These are phyloP conservation scores for Sporodiniella umbellata DNA, from an alignment of 371 early-diverging fungal genomes.

Conservation along the genomic window DNA sequence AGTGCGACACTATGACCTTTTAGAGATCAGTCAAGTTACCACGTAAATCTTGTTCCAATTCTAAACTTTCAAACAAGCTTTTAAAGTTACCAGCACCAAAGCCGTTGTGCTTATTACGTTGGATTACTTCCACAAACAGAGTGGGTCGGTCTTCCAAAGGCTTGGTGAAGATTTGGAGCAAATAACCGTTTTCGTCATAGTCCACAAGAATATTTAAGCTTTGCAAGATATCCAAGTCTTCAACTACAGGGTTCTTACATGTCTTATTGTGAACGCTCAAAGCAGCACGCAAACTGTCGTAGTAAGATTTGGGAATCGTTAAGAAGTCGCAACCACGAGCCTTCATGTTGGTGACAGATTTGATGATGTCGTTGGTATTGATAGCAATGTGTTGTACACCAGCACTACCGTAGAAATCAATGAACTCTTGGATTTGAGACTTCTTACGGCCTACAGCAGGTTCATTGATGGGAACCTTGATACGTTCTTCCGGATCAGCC, in stretches of 20 bases:
- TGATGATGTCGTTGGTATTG: slow-evolving; percentile 83
- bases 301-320: slow-evolving; percentile 85
- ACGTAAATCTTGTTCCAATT: slow-evolving; percentile 89
- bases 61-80: slow-evolving; percentile 93
- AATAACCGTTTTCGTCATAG: slow-evolving; percentile 93
- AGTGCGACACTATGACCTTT: no score
- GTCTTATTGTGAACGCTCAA: slow-evolving; percentile 57
- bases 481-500: slow-evolving; percentile 87
- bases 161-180: slow-evolving; percentile 89
- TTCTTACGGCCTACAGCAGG: slow-evolving; percentile 94
- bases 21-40: slow-evolving; percentile 75
- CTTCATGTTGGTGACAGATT: slow-evolving; percentile 74
- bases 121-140: slow-evolving; percentile 94
- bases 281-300: slow-evolving; percentile 76
- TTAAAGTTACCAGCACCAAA: slow-evolving; percentile 99
- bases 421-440: slow-evolving; percentile 96
- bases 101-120: slow-evolving; percentile 91
- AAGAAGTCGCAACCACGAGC: slow-evolving; percentile 92
- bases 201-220: slow-evolving; percentile 90
- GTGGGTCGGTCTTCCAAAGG: slow-evolving; percentile 96
- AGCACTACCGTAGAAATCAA: slow-evolving; percentile 90
- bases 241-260: slow-evolving; percentile 68
- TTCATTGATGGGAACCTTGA: slow-evolving; percentile 98
- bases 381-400: slow-evolving; percentile 98
- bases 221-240: slow-evolving; percentile 80